These are phyloP conservation scores for Naganishia antarctica DNA, from an alignment of 768 basidiomycete genomes.

Conservation along the genomic window DNA sequence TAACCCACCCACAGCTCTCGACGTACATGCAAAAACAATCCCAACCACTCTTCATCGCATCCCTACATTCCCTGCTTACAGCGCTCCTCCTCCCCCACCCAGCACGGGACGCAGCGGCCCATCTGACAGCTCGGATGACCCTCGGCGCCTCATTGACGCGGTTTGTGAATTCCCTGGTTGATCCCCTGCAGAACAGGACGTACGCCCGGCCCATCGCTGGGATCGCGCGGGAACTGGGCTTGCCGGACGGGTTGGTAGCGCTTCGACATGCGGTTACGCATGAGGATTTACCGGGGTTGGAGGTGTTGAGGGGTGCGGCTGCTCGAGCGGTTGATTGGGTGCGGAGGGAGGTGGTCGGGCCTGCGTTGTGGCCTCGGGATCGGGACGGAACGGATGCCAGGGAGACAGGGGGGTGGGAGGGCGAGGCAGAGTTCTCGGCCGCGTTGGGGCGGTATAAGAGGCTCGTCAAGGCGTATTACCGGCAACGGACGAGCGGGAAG, in stretches of 20 bases:
- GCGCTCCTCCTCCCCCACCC: slow-evolving; percentile 37
- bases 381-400: slow-evolving; percentile 55
- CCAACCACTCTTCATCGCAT: slow-evolving; percentile 43
- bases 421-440: slow-evolving; percentile 72
- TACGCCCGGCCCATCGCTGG: slow-evolving; percentile 87
- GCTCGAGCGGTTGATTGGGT: slow-evolving; percentile 33
- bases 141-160: slow-evolving; percentile 78
- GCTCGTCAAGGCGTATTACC: slow-evolving; percentile 59
- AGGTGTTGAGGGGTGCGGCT: slow-evolving; percentile 67
- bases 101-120: slow-evolving; percentile 28
- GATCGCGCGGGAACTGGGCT: slow-evolving; percentile 76
- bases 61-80: slow-evolving; percentile 41
- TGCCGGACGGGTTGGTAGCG: slow-evolving; percentile 86
- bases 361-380: slow-evolving; percentile 59
- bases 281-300: slow-evolving; percentile 82
- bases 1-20: slow-evolving; percentile 34
- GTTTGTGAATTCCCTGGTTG: slow-evolving; percentile 90
- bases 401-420: neutral
- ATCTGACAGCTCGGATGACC: slow-evolving; percentile 63
- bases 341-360: slow-evolving; percentile 54
- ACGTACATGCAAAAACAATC: slow-evolving; percentile 44
- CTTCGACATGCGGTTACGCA: slow-evolving; percentile 93
- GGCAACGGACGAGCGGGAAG: slow-evolving; percentile 44
- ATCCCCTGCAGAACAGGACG: slow-evolving; percentile 80
- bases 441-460: slow-evolving; percentile 40